Percentiles rank a stretch among this genome's conserved stretches.
These are phyloP conservation scores for Dactylorhiza incarnata DNA, from an alignment of 106 monocot genomes.

Conservation along the genomic window DNA sequence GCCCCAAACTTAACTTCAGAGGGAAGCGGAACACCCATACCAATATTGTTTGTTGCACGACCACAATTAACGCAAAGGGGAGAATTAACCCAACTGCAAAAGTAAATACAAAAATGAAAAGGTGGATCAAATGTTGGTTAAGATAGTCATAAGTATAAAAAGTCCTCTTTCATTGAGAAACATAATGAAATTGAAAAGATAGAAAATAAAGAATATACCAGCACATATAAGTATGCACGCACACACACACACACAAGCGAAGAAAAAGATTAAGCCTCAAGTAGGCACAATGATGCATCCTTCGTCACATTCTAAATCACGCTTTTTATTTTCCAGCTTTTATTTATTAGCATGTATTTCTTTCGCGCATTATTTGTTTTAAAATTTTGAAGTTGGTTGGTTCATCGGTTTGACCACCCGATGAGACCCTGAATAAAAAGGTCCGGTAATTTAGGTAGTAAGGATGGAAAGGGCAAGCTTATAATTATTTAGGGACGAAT, in stretches of 20 bases:
- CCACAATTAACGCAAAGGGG: slow-evolving; percentile 72
- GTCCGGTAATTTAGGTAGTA: no score
- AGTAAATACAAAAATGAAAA: slow-evolving; percentile 1
- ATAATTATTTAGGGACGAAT: no score
- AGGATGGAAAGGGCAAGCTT: no score
- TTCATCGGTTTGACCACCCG: no score
- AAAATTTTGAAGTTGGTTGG: no score
- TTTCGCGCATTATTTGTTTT: no score
- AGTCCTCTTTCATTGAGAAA: background rate
- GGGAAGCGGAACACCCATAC: slow-evolving; percentile 66
- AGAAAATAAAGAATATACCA: background rate
- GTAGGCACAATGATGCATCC: background rate
- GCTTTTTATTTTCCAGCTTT: no score
- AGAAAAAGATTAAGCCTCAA: background rate
- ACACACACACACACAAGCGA: no score
- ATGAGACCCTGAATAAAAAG: no score
- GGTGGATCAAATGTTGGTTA: background rate
- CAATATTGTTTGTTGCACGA: slow-evolving; percentile 41
- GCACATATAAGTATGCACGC: background rate
- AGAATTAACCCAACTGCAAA: slow-evolving; percentile 79
- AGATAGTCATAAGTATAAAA: background rate
- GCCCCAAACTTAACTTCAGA: slow-evolving; percentile 50
- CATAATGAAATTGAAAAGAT: background rate
- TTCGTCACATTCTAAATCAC: no score
- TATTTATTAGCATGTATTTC: no score